Percentiles rank a stretch among this genome's conserved stretches.
Evolutionary conservation across 441 rosid genomes (phyloP).

Genomic region (Hura crepitans): DNA sequence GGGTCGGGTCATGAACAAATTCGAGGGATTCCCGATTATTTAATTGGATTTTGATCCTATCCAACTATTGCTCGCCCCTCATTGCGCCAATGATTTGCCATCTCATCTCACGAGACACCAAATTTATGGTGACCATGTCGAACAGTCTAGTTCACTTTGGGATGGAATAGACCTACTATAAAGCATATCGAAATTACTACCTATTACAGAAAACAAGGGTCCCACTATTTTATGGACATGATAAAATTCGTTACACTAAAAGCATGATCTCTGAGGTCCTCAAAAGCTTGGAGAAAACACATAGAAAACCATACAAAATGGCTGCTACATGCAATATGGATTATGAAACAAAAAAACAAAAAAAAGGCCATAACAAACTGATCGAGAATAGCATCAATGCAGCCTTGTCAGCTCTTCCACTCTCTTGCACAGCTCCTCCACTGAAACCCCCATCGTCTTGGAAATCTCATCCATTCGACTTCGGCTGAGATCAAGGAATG

Average conservation of each 20-base stretch:
- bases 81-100: no score
- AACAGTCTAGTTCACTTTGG: no score
- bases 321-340: background rate
- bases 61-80: no score
- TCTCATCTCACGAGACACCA: no score
- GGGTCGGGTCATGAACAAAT: no score
- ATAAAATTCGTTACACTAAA: background rate
- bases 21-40: no score
- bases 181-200: no score
- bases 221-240: background rate
- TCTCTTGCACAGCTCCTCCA: slow-evolving; percentile 83
- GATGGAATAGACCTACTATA: no score
- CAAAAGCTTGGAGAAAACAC: background rate
- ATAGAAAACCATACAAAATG: background rate
- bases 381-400: slow-evolving; percentile 43
- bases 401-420: slow-evolving; percentile 87
- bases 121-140: no score
- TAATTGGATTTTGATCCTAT: no score
- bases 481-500: slow-evolving; percentile 75
- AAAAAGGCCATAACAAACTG: background rate
- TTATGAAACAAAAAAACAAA: background rate
- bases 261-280: background rate
- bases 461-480: slow-evolving; percentile 80
- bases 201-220: no score
- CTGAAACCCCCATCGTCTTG: slow-evolving; percentile 54